Conservation (phyloP, 140 eudicot species). For the Bidens hawaiensis region DNA sequence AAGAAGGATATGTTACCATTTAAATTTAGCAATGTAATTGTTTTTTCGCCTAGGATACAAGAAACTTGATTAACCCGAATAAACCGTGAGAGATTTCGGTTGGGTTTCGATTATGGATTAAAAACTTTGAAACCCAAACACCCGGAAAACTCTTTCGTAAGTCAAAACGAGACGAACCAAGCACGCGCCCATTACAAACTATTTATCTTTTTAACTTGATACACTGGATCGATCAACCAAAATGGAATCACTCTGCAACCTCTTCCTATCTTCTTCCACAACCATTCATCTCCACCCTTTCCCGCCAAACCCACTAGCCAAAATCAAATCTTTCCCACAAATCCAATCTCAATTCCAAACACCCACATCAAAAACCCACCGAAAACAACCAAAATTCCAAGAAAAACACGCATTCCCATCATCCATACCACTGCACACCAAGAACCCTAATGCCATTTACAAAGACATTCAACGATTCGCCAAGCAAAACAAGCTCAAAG, state of each 20-base stretch:
- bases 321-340: constrained; percentile 11
- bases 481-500: constrained; percentile 58
- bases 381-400: constrained; percentile 19
- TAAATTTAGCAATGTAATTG: too few species aligned
- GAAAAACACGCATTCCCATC: constrained; percentile 49
- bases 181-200: too few species aligned
- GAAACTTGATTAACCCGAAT: too few species aligned
- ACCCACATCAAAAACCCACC: constrained; percentile 15
- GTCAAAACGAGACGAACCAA: too few species aligned
- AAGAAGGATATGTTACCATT: too few species aligned
- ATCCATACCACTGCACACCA: constrained; percentile 57
- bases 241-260: constrained; percentile 34
- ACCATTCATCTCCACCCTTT: constrained; percentile 17
- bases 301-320: constrained; percentile 15
- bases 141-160: too few species aligned
- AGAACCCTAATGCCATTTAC: constrained; percentile 66
- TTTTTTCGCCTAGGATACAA: too few species aligned
- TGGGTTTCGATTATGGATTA: too few species aligned
- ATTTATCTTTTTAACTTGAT: too few species aligned
- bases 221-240: too few species aligned
- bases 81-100: too few species aligned
- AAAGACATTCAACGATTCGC: constrained; percentile 67
- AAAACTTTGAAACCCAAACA: too few species aligned
- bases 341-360: background rate
- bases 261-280: constrained; percentile 15